Evolutionary conservation across 2,329 filamentous ascomycete species (phyloP).

Genomic region (Fusarium sulawesiense): DNA sequence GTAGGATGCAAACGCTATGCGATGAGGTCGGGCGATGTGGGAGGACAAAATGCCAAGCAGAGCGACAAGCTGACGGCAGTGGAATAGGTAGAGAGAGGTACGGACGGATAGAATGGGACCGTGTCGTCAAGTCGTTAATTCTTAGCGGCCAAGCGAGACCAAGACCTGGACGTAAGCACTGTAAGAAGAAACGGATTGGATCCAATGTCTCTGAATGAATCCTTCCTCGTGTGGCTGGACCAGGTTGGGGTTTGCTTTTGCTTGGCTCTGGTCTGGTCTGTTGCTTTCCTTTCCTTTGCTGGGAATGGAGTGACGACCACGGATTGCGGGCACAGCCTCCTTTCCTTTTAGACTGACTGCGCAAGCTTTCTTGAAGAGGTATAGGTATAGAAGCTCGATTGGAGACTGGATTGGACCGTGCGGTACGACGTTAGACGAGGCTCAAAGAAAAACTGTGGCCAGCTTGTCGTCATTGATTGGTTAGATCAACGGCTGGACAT

Average conservation of each 20-base stretch:
- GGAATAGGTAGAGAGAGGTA: constrained; percentile 3
- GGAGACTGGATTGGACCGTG: constrained; percentile 32
- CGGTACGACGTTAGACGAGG: constrained; percentile 43
- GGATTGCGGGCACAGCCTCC: constrained; percentile 39
- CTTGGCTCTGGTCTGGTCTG: background rate
- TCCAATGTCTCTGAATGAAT: constrained; percentile 7
- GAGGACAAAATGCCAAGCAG: constrained; percentile 32
- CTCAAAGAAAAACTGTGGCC: constrained; percentile 43
- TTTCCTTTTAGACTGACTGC: constrained; percentile 16
- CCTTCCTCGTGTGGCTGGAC: constrained; percentile 24
- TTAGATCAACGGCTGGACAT: constrained; percentile 6
- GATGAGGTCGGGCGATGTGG: constrained; percentile 30
- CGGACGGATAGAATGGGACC: constrained; percentile 9
- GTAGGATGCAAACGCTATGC: constrained; percentile 8
- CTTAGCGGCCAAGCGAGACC: constrained; percentile 12
- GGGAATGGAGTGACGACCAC: constrained; percentile 25
- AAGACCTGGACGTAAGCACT: constrained; percentile 24
- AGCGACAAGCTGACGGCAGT: constrained; percentile 34
- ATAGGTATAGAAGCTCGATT: constrained; percentile 28
- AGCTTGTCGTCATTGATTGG: constrained; percentile 46
- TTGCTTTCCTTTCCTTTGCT: background rate
- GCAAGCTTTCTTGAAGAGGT: constrained; percentile 29
- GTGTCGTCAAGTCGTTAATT: constrained; percentile 32
- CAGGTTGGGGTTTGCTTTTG: background rate
- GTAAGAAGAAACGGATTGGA: constrained; percentile 21